phyloP scores from a whole-genome alignment of 768 basidiomycete species.

The Paxillus rubicundulus region DNA sequence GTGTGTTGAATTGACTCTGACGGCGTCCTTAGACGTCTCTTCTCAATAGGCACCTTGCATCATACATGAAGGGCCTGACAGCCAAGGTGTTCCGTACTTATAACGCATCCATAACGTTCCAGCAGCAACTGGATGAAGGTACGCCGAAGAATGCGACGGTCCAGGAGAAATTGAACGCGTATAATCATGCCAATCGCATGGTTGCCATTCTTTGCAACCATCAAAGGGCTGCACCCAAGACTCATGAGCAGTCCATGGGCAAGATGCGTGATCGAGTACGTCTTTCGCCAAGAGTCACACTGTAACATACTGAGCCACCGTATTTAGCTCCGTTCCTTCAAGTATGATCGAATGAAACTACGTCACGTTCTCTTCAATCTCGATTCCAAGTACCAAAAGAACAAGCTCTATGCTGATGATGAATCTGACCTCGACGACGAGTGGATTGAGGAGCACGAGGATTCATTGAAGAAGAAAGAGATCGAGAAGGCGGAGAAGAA shows the following conservation, averaged over 20 bases:
- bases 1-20: constrained; percentile 16
- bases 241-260: constrained; percentile 90
- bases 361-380: constrained; percentile 81
- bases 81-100: constrained; percentile 99
- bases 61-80: constrained; percentile 96
- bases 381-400: constrained; percentile 80
- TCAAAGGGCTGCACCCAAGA: constrained; percentile 92
- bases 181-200: constrained; percentile 95
- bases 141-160: constrained; percentile 67
- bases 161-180: constrained; percentile 96
- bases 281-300: constrained; percentile 6
- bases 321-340: constrained; percentile 76
- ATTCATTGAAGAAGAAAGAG: constrained; percentile 71
- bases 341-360: constrained; percentile 97
- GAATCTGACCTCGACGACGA: constrained; percentile 97
- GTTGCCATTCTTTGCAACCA: constrained; percentile 99
- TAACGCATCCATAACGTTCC: constrained; percentile 96
- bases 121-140: constrained; percentile 79
- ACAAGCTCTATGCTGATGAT: constrained; percentile 69
- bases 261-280: constrained; percentile 89
- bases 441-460: constrained; percentile 80
- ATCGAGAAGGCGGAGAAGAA: constrained; percentile 91
- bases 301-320: constrained; percentile 5
- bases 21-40: constrained; percentile 57
- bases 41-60: constrained; percentile 89